Conservation (phyloP, 2,329 filamentous ascomycete genomes). For the Colletotrichum sansevieriae region DNA sequence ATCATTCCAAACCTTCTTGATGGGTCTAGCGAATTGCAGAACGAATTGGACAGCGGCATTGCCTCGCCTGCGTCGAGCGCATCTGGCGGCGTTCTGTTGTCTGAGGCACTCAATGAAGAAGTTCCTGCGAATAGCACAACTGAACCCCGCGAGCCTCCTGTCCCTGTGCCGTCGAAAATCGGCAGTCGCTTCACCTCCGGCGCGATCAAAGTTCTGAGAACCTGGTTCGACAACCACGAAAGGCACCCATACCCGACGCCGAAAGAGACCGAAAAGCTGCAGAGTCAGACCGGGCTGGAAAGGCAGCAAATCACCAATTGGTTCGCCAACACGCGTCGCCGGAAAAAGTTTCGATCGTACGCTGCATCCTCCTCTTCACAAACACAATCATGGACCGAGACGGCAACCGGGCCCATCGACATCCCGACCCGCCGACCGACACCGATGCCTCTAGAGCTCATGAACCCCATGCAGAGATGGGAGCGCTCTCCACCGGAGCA, state of each 20-base stretch:
- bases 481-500: conserved; percentile 44
- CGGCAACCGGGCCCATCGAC: conserved; percentile 59
- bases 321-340: conserved; percentile 76
- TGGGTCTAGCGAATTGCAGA: neutral
- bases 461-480: conserved; percentile 43
- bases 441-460: conserved; percentile 49
- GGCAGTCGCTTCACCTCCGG: conserved; percentile 37
- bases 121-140: neutral
- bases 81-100: conserved; percentile 10
- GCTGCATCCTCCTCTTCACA: conserved; percentile 63
- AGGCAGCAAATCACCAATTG: conserved; percentile 76
- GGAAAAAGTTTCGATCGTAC: conserved; percentile 68
- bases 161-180: neutral
- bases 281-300: conserved; percentile 70
- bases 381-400: conserved; percentile 55
- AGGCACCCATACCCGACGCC: conserved; percentile 76
- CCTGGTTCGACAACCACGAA: conserved; percentile 72
- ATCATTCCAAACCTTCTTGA: neutral
- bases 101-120: neutral
- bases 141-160: neutral
- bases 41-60: neutral
- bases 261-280: conserved; percentile 71
- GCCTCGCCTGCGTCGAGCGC: conserved; percentile 7
- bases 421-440: conserved; percentile 63
- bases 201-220: conserved; percentile 65